These are phyloP conservation scores for Diaporthe sp. DNA, from an alignment of 2,329 filamentous ascomycete genomes.

Conservation along the genomic window DNA sequence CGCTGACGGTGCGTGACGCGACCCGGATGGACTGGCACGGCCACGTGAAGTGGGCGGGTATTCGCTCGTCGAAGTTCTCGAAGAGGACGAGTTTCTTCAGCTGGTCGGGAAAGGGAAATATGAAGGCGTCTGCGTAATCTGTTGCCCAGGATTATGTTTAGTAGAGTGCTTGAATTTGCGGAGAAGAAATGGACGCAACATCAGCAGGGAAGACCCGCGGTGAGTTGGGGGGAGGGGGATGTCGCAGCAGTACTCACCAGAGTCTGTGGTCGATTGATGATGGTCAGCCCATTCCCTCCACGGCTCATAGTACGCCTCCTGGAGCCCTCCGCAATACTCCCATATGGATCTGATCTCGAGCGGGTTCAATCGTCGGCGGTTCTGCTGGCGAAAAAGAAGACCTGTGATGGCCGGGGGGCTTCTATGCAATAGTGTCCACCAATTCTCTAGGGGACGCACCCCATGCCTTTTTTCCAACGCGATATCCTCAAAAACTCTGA, in stretches of 20 bases:
- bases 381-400: constrained; percentile 47
- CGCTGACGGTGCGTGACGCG: constrained; percentile 39
- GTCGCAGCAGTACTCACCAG: constrained; percentile 36
- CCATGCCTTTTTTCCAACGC: too few species aligned
- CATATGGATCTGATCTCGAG: constrained; percentile 42
- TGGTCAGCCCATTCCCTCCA: constrained; percentile 44
- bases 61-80: constrained; percentile 46
- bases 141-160: constrained; percentile 33
- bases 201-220: too few species aligned
- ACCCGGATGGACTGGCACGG: constrained; percentile 34
- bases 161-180: constrained; percentile 1
- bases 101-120: constrained; percentile 32
- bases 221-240: too few species aligned
- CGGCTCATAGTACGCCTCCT: constrained; percentile 46
- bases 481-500: constrained; percentile 39
- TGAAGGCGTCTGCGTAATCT: constrained; percentile 38
- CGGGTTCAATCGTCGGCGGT: constrained; percentile 44
- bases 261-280: constrained; percentile 34
- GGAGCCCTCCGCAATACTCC: constrained; percentile 43
- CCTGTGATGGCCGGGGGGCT: constrained; percentile 44
- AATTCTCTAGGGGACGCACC: too few species aligned
- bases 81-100: constrained; percentile 42
- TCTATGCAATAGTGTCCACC: too few species aligned
- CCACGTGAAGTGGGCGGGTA: constrained; percentile 31
- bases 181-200: too few species aligned